These are phyloP conservation scores for Aureobasidium sp. DNA, from an alignment of 2,329 filamentous ascomycete species.

Conservation along the genomic window DNA sequence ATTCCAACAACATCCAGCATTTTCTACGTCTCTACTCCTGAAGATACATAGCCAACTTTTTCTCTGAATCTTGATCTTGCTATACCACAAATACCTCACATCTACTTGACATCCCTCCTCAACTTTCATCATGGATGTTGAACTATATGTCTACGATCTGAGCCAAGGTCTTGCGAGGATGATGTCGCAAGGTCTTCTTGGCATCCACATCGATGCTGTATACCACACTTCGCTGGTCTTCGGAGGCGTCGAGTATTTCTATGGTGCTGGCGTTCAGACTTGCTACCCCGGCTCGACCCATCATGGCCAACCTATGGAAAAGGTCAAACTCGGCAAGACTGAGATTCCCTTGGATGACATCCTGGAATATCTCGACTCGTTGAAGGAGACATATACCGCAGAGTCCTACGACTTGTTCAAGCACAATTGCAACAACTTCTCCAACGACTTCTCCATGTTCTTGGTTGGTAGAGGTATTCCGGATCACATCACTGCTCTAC, in stretches of 20 bases:
- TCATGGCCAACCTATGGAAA: constrained; percentile 75
- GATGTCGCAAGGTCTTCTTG: constrained; percentile 54
- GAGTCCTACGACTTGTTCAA: constrained; percentile 75
- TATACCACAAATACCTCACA: not conserved
- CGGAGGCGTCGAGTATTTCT: constrained; percentile 80
- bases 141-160: constrained; percentile 48
- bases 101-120: not conserved
- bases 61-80: not conserved
- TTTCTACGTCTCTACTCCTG: constrained; percentile 3
- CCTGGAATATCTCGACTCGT: constrained; percentile 76
- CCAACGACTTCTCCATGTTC: constrained; percentile 85
- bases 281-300: constrained; percentile 78
- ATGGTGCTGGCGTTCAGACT: constrained; percentile 78
- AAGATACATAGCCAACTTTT: not conserved
- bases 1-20: constrained; percentile 15
- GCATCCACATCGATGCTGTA: constrained; percentile 76
- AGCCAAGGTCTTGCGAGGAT: constrained; percentile 37
- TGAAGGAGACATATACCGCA: constrained; percentile 74
- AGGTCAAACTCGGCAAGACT: constrained; percentile 67
- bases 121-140: constrained; percentile 37
- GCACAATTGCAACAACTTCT: constrained; percentile 98
- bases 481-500: constrained; percentile 75
- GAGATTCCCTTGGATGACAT: constrained; percentile 74
- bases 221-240: constrained; percentile 92
- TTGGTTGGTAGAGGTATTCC: constrained; percentile 84